Conservation (phyloP, 345 rosid genomes). For the Theobroma cacao region DNA sequence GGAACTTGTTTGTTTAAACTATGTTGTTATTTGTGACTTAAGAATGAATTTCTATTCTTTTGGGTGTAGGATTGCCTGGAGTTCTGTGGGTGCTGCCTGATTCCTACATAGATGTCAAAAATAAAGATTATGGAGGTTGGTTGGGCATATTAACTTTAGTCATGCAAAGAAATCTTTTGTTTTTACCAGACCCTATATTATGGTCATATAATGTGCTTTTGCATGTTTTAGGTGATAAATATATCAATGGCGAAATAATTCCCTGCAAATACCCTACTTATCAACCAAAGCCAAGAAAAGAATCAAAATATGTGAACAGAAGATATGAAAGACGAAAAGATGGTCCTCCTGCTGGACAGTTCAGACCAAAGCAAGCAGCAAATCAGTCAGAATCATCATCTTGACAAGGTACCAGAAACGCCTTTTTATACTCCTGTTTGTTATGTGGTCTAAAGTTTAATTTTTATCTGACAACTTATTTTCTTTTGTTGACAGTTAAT, state of each 20-base stretch:
- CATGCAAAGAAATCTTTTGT: background rate
- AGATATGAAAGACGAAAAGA: conserved; percentile 81
- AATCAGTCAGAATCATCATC: conserved; percentile 53
- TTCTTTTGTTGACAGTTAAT: background rate
- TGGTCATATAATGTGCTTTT: conserved; percentile 2
- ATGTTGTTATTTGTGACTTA: background rate
- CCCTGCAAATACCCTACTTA: conserved; percentile 91
- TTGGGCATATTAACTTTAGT: background rate
- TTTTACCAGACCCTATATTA: background rate
- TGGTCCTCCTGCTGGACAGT: conserved; percentile 61
- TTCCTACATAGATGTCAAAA: conserved; percentile 92
- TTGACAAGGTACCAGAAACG: conserved; percentile 12
- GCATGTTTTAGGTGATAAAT: conserved; percentile 67
- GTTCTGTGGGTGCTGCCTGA: conserved; percentile 98
- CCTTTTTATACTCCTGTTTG: background rate
- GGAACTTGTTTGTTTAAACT: background rate
- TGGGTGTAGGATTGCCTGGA: conserved; percentile 80
- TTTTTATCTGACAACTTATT: background rate
- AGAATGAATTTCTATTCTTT: background rate
- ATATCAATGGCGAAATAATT: conserved; percentile 88
- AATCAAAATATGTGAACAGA: conserved; percentile 53
- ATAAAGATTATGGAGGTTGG: conserved; percentile 97
- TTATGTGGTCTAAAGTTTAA: background rate
- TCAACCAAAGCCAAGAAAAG: conserved; percentile 76
- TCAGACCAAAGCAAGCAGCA: conserved; percentile 56